Conservation (phyloP, 2,329 filamentous ascomycete genomes). For the Xylogone sp. region DNA sequence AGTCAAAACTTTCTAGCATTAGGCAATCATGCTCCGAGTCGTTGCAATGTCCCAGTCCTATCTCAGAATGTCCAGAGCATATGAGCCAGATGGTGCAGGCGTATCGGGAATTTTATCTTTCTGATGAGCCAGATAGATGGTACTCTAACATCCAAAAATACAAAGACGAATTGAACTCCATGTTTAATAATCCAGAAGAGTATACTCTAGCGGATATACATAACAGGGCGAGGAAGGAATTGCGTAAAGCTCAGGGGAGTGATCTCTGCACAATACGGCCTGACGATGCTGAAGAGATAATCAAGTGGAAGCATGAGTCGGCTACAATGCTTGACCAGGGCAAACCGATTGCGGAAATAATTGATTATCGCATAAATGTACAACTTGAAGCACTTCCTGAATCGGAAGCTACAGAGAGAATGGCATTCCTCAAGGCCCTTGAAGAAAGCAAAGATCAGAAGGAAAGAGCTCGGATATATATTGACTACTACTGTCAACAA, state of each 20-base stretch:
- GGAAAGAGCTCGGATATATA: conserved; percentile 20
- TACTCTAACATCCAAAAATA: conserved; percentile 13
- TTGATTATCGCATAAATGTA: conserved; percentile 12
- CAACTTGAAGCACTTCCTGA: conserved; percentile 6
- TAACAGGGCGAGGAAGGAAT: conserved; percentile 10
- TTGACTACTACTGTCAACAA: conserved; percentile 22
- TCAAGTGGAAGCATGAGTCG: conserved; percentile 5
- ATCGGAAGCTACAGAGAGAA: conserved; percentile 5
- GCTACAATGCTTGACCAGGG: conserved; percentile 11
- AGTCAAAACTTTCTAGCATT: conserved; percentile 15
- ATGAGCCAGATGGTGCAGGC: conserved; percentile 18
- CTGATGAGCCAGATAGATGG: conserved; percentile 18
- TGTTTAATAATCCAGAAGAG: conserved; percentile 15
- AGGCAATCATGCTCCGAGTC: conserved; percentile 9
- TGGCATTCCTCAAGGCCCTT: conserved; percentile 2
- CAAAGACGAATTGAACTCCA: conserved; percentile 13
- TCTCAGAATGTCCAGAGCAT: conserved; percentile 6
- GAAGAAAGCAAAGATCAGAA: conserved; percentile 16
- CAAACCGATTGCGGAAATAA: conserved; percentile 8
- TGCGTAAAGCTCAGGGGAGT: conserved; percentile 19
- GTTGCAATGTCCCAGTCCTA: conserved; percentile 13
- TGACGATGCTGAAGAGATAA: conserved; percentile 8
- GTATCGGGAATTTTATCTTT: conserved; percentile 24
- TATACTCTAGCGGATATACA: conserved; percentile 20
- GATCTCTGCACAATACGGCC: conserved; percentile 13